Base-by-base conservation (phyloP, 1,284 basidiomycete species). In the Malassezia vespertilionis region DNA sequence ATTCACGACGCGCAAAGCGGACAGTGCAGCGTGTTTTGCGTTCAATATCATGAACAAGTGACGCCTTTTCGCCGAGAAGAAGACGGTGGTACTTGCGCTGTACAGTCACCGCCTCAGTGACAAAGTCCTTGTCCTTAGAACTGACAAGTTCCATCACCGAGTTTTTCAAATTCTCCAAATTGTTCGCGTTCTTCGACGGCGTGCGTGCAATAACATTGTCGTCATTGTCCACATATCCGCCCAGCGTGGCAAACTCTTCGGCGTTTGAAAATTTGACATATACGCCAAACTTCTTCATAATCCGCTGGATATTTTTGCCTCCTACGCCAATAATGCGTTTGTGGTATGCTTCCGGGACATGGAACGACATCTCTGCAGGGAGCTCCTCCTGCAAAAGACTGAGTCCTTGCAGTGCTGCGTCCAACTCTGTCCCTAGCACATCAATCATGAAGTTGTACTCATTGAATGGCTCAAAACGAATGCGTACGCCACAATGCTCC, bases 201-300 rank as follows among this genome's bases (percentile, higher is more conserved):
- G 91, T 97, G 38, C 91, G 79, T 17, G 91, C 91, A 34, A 97
- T 82, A 41, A 97, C 91, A 65, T 97, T 97, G 75, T 97, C 91
- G 70, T 96, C 91, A 71, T 93, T 93, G 73, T 97, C 89, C 63
- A 86, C 81, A 73, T 96, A 95, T 12, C 90, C 90, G 26, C 89
- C 91, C 48, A 93, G 77, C 9, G 84, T 81, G 34, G 88, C 88
- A 72, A 91, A 96, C 72, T 97, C 93, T 61, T 96, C 90, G 5
- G 89, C 88, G 71, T 96, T 97, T 33, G 87, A 90, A 69, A 97
- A 97, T 74, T 97, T 97, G 74, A 99, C 93, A 74, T 96, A 97
- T 21, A 96, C 91, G 24, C 91, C 91, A 65, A 85, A 95, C 72
- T 93, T 90, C 76, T 96, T 96, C 91, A 99, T 99, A 73, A 97